Evolutionary conservation across 441 rosid species (phyloP).

Genomic region (Jatropha multifida): DNA sequence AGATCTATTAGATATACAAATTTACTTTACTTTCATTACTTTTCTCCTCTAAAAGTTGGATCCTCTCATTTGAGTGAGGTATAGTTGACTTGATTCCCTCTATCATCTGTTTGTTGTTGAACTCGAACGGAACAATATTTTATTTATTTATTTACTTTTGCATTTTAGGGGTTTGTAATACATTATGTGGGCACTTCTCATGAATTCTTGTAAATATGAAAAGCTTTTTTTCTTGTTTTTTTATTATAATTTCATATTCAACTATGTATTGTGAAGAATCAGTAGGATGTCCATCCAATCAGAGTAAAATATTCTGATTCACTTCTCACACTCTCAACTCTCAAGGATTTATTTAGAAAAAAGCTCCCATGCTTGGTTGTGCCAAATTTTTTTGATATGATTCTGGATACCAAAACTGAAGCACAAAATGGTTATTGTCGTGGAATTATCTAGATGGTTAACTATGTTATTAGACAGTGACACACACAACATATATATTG

Average conservation of each 20-base stretch:
- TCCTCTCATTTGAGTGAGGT: not conserved
- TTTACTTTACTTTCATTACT: not conserved
- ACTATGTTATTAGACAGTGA: not conserved
- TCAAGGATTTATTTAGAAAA: not conserved
- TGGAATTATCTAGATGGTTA: not conserved
- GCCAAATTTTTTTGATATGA: not conserved
- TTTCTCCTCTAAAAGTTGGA: not conserved
- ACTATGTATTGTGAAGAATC: constrained; percentile 5
- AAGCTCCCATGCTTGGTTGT: constrained; percentile 7
- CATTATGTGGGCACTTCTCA: not conserved
- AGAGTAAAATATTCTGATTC: not conserved
- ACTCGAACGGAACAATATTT: not conserved
- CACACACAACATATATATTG: not conserved
- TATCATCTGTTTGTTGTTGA: not conserved
- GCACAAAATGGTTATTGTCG: not conserved
- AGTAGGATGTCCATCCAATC: not conserved
- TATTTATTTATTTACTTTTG: not conserved
- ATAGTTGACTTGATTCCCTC: not conserved
- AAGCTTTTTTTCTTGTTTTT: too few relatives aligned
- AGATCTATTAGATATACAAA: not conserved
- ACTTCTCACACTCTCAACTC: not conserved
- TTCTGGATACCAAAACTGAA: not conserved
- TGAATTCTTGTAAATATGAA: not conserved
- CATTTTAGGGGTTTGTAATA: not conserved
- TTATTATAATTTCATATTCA: not conserved